Evolutionary conservation across 331 rosid genomes (phyloP).

Genomic region (Prunus yedoensis): DNA sequence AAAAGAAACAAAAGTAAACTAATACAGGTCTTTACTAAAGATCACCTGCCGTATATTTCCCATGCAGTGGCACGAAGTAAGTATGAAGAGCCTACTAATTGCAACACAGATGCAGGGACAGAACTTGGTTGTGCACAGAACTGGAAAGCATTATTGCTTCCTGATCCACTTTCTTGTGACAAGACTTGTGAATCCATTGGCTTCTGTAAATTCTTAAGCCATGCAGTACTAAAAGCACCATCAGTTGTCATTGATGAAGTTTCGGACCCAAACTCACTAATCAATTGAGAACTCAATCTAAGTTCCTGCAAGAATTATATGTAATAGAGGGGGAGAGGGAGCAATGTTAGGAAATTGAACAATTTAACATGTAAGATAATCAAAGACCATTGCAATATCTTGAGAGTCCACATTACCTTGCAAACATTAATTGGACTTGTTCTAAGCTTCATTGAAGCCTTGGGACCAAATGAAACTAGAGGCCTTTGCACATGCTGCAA

Average conservation of each 20-base stretch:
- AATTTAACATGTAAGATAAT: neutral
- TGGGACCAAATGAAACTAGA: conserved; percentile 90
- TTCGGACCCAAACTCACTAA: conserved; percentile 72
- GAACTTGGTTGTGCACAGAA: conserved; percentile 81
- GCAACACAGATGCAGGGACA: conserved; percentile 91
- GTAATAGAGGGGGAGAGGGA: conserved; percentile 25
- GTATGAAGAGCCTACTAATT: conserved; percentile 83
- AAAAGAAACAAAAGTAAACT: neutral
- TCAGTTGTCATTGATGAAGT: conserved; percentile 72
- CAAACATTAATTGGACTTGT: conserved; percentile 78
- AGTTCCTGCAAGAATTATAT: conserved; percentile 60
- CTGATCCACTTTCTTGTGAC: conserved; percentile 61
- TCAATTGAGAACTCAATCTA: conserved; percentile 78
- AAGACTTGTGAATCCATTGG: conserved; percentile 68
- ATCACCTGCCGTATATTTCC: conserved; percentile 93
- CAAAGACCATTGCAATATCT: conserved; percentile 32
- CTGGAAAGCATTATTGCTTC: conserved; percentile 54
- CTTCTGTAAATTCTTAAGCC: conserved; percentile 87
- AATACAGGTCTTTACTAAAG: conserved; percentile 4
- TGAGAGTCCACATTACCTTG: conserved; percentile 58
- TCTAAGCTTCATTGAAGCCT: conserved; percentile 79
- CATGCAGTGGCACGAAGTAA: conserved; percentile 84
- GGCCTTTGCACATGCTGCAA: conserved; percentile 96
- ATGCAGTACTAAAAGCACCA: conserved; percentile 78
- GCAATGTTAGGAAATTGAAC: conserved; percentile 16